Base-by-base conservation (phyloP, 2,329 filamentous ascomycete species). In the Lachnellula hyalina region DNA sequence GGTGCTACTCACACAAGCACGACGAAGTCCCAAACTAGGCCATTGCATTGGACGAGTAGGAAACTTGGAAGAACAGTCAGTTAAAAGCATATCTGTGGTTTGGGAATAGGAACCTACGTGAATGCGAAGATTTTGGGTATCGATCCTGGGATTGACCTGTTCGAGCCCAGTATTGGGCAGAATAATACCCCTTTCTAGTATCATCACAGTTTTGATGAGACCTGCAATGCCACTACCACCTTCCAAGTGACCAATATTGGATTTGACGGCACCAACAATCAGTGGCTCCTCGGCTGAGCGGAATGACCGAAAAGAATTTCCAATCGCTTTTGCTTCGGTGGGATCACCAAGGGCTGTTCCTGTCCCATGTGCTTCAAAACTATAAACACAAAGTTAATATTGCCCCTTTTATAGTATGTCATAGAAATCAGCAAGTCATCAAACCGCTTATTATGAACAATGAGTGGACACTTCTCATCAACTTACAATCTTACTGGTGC, bases 121-220 rank as follows among this genome's bases (percentile, higher is more conserved):
- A 65, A 71, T n/a, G 67, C 63, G 4, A 65, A 58, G 2, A 65
- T 47, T 7, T 55, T 62, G 40, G 23, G n/a, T 34, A 11, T 42
- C 35, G 17, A 73, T 69, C 4, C 35, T 53, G 1, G 40, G 40
- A 36, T 51, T 51, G 14, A 41, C 23, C 2, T 8, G 15, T 21
- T 51, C 41, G 4, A 45, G 45, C 12, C 35, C 35, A 5, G 38
- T 36, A 17, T 51, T 51, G 2, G 49, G 40, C 12, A 28, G 36
- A 17, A 75, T 70, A 7, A 72, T 65, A 0, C 69, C 70, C 35
- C 68, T 67, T 28, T 60, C 54, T 12, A 61, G 17, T 9, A 52
- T 40, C 3, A 61, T 17, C 19, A 54, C 36, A 2, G 48, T 28
- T 45, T 63, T 67, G 15, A 61, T 57, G 3, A 61, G 34, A 8